Evolutionary conservation across 257 asterid species (phyloP).

Genomic region (Nyctanthes arbortristis): DNA sequence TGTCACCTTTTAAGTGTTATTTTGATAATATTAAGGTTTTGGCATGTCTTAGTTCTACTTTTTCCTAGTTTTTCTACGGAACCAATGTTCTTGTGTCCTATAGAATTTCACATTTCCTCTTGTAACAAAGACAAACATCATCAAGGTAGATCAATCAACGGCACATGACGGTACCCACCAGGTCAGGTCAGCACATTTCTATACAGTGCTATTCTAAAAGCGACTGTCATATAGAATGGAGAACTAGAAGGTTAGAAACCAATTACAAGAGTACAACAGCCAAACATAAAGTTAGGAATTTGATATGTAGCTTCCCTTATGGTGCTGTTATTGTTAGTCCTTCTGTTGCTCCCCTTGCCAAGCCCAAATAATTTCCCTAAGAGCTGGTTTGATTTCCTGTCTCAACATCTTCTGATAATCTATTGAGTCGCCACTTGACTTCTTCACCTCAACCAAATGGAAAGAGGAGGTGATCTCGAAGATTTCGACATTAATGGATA

Average conservation of each 20-base stretch:
- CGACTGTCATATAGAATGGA: neutral
- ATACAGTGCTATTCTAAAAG: no score
- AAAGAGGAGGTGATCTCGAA: constrained; percentile 53
- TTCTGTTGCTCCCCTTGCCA: constrained; percentile 52
- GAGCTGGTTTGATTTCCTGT: constrained; percentile 34
- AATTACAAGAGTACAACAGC: neutral
- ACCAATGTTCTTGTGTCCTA: no score
- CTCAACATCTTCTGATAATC: constrained; percentile 55
- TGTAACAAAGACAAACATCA: no score
- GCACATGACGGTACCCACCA: no score
- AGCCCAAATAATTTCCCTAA: constrained; percentile 50
- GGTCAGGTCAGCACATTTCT: no score
- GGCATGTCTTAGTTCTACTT: no score
- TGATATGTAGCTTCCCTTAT: neutral
- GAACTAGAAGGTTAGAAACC: neutral
- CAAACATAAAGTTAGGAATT: neutral
- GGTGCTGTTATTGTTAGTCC: neutral
- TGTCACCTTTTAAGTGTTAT: no score
- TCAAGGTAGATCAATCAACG: no score
- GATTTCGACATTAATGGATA: constrained; percentile 46
- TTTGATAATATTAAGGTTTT: no score
- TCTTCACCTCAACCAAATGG: constrained; percentile 68
- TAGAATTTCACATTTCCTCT: no score
- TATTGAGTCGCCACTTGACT: constrained; percentile 51
- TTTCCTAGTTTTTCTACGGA: no score